phyloP scores from a whole-genome alignment of 495 filamentous ascomycete genomes.

The Aspergillus asperescens region DNA sequence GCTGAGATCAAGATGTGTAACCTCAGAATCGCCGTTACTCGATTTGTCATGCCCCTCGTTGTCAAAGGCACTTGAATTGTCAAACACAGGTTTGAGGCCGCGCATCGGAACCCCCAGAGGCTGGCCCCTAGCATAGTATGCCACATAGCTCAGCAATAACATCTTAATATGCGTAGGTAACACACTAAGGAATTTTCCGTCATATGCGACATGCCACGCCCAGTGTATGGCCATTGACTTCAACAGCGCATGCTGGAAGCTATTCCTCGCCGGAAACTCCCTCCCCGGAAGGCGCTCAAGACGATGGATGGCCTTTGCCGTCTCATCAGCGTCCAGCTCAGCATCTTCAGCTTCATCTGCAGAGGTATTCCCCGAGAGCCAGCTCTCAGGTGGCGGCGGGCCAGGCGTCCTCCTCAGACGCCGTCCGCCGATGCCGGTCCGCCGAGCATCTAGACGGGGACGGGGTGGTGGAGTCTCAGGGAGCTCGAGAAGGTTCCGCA shows the following conservation, averaged over 20 bases:
- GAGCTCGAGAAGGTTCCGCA: constrained; percentile 59
- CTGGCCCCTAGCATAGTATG: constrained; percentile 43
- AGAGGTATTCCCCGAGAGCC: constrained; percentile 45
- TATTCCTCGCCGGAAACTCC: constrained; percentile 38
- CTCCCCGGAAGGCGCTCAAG: constrained; percentile 43
- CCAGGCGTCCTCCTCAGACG: constrained; percentile 53
- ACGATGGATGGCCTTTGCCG: constrained; percentile 24
- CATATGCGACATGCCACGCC: constrained; percentile 61
- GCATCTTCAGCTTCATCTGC: neutral
- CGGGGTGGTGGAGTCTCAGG: constrained; percentile 64
- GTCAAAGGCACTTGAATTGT: constrained; percentile 12
- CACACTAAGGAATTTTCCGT: constrained; percentile 59
- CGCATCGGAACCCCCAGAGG: constrained; percentile 19
- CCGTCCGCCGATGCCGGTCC: constrained; percentile 34
- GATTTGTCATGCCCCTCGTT: constrained; percentile 13
- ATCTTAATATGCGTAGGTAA: constrained; percentile 58
- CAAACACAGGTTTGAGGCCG: constrained; percentile 31
- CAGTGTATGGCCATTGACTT: constrained; percentile 62
- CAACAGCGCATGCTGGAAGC: constrained; percentile 54
- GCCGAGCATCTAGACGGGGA: constrained; percentile 50
- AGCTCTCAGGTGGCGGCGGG: constrained; percentile 67
- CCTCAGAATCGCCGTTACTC: constrained; percentile 42
- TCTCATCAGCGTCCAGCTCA: neutral
- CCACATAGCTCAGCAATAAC: constrained; percentile 59
- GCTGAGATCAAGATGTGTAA: constrained; percentile 60